A percentile compares a stretch with the other conserved stretches of the same genome.
These are phyloP conservation scores for Metarhizium guizhouense DNA, from an alignment of 2,329 filamentous ascomycete genomes.

Conservation along the genomic window DNA sequence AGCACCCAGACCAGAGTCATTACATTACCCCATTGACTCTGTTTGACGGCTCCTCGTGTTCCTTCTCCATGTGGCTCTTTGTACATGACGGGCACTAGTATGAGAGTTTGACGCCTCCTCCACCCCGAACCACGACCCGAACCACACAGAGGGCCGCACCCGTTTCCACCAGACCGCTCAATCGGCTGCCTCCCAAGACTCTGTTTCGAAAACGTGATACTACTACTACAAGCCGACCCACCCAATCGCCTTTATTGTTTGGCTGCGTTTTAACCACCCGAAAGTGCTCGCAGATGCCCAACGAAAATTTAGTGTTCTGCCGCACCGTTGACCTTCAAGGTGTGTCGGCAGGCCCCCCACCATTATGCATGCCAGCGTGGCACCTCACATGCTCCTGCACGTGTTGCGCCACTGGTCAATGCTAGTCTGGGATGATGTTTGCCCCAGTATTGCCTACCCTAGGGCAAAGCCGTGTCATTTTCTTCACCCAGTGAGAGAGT, in stretches of 20 bases:
- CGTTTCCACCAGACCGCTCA: not conserved
- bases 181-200: not conserved
- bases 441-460: not conserved
- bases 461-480: not conserved
- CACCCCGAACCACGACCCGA: conserved; percentile 1
- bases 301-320: not conserved
- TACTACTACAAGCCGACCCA: no score
- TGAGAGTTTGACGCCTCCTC: conserved; percentile 4
- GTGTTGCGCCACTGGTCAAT: not conserved
- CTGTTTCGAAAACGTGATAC: not conserved
- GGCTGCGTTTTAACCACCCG: no score
- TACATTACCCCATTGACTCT: no score
- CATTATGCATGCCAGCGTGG: conserved; percentile 5
- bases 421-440: not conserved
- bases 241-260: not conserved
- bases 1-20: no score
- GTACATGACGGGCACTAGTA: not conserved
- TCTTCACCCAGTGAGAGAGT: no score
- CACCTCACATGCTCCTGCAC: not conserved
- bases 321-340: not conserved
- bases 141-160: not conserved
- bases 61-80: not conserved
- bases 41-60: not conserved
- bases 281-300: not conserved
- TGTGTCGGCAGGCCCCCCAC: not conserved